Evolutionary conservation across 73 alveolate species (phyloP).

Genomic region (Paramecium sexaurelia): DNA sequence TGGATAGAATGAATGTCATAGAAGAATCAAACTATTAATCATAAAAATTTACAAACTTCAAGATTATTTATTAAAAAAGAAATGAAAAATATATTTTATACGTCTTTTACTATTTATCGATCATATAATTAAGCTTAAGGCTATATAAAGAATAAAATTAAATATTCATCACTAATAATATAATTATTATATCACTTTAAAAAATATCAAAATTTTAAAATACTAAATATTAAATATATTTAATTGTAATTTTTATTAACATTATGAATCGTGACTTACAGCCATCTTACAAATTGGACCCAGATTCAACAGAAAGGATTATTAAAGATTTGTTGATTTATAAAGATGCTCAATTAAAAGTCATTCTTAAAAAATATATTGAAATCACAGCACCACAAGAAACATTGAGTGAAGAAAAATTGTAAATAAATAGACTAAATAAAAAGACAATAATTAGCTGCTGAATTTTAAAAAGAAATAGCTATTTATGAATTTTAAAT

Average conservation of each 20-base stretch:
- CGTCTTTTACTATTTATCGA: too few species aligned
- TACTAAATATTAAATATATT: too few species aligned
- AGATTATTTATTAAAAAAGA: too few species aligned
- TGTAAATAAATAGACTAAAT: not conserved
- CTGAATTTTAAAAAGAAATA: conserved; percentile 33
- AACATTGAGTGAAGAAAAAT: conserved; percentile 42
- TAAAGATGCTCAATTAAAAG: conserved; percentile 24
- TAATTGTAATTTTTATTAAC: not conserved
- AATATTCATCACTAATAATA: too few species aligned
- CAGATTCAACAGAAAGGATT: conserved; percentile 31
- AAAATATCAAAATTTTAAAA: too few species aligned
- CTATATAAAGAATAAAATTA: too few species aligned
- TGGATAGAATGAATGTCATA: too few species aligned
- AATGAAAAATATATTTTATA: too few species aligned
- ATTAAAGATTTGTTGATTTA: not conserved
- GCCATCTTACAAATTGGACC: conserved; percentile 28
- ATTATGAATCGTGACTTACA: not conserved
- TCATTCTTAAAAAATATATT: conserved; percentile 25
- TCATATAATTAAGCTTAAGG: too few species aligned
- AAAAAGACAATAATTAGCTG: not conserved
- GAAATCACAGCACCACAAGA: conserved; percentile 34
- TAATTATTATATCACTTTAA: too few species aligned
- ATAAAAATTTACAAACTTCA: too few species aligned
- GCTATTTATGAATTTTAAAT: conserved; percentile 27
- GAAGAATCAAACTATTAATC: too few species aligned